Conservation (phyloP, 2,329 filamentous ascomycete species). For the Paraphaeosphaeria sporulosa region DNA sequence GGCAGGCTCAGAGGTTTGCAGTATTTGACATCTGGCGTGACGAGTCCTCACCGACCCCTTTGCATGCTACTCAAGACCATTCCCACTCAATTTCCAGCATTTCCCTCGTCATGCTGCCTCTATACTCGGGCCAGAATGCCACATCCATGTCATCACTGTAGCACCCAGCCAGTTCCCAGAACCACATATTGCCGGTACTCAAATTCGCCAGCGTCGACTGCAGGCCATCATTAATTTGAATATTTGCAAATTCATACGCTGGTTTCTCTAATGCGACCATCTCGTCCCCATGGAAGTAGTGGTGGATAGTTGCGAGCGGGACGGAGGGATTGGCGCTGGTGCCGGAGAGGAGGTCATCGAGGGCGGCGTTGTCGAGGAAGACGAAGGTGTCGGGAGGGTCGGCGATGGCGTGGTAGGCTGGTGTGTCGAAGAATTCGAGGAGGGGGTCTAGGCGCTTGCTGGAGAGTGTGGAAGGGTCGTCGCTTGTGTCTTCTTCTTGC, state of each 20-base stretch:
- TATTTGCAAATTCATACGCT: not conserved
- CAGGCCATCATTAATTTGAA: not conserved
- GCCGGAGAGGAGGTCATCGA: not conserved
- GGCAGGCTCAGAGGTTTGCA: no score
- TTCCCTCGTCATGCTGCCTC: slow-evolving; percentile 5
- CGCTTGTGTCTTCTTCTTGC: not conserved
- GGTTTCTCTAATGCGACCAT: not conserved
- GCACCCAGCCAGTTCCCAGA: not conserved
- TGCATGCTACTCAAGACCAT: not conserved
- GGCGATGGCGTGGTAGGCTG: not conserved
- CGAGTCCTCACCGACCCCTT: not conserved
- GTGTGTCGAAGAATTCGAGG: not conserved
- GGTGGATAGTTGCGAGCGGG: not conserved
- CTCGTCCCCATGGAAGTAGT: not conserved
- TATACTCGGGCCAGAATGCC: not conserved
- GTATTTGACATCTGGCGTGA: no score
- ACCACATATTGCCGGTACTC: not conserved
- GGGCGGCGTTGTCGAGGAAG: not conserved
- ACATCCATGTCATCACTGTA: not conserved
- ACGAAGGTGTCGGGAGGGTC: not conserved
- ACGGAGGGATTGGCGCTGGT: not conserved
- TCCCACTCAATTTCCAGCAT: not conserved
- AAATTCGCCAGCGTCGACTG: not conserved
- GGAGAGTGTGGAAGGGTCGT: not conserved
- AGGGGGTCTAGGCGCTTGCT: not conserved